These are phyloP conservation scores for Aaosphaeria arxii DNA, from an alignment of 2,329 filamentous ascomycete genomes.

Conservation along the genomic window DNA sequence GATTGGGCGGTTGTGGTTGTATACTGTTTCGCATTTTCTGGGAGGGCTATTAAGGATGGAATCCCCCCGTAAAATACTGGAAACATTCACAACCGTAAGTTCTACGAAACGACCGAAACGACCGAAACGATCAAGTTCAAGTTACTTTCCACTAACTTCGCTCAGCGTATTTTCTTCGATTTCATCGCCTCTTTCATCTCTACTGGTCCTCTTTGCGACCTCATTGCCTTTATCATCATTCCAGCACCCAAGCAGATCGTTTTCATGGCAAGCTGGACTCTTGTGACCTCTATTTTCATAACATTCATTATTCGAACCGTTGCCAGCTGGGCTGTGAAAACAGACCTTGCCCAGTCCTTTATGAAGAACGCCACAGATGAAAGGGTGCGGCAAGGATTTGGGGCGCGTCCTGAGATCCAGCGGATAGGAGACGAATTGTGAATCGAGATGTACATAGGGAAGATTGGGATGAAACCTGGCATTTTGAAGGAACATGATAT, in stretches of 20 bases:
- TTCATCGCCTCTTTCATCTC: slow-evolving; percentile 1
- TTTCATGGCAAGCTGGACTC: slow-evolving; percentile 6
- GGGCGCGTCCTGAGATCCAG: no score
- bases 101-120: no score
- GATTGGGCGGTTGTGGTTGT: slow-evolving; percentile 4
- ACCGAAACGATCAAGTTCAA: no score
- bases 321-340: slow-evolving; percentile 10
- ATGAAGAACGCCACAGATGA: slow-evolving; percentile 6
- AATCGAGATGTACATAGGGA: no score
- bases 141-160: neutral
- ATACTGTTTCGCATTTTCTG: slow-evolving; percentile 1
- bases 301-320: slow-evolving; percentile 4
- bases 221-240: slow-evolving; percentile 7
- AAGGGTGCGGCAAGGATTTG: neutral
- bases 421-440: no score
- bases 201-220: slow-evolving; percentile 1
- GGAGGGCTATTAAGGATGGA: neutral
- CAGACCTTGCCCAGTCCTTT: slow-evolving; percentile 2
- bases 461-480: no score
- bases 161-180: slow-evolving; percentile 1
- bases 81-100: neutral
- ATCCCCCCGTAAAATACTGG: neutral
- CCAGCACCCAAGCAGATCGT: slow-evolving; percentile 13
- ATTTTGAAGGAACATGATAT: no score
- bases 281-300: slow-evolving; percentile 2